Percentiles rank a stretch among this genome's conserved stretches.
These are phyloP conservation scores for Cordyceps javanica DNA, from an alignment of 2,329 filamentous ascomycete species.

Conservation along the genomic window DNA sequence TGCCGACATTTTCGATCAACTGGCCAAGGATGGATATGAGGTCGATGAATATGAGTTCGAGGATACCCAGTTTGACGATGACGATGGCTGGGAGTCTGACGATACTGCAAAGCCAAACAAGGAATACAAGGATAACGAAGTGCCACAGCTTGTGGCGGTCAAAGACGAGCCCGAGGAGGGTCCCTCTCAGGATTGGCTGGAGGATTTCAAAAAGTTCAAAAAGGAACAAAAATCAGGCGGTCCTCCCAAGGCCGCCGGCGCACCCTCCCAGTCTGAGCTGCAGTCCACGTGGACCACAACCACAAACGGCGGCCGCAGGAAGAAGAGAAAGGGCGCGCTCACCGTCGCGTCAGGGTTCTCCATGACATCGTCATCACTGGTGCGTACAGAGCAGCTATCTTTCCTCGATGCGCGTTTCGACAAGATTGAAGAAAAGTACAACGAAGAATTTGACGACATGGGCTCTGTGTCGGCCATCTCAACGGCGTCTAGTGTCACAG, in stretches of 20 bases:
- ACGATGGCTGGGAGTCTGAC: slow-evolving; percentile 93
- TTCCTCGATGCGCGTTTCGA: slow-evolving; percentile 89
- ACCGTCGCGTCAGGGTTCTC: slow-evolving; percentile 84
- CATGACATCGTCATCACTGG: slow-evolving; percentile 84
- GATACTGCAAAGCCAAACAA: slow-evolving; percentile 73
- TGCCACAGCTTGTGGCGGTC: slow-evolving; percentile 42
- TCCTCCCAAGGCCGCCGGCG: slow-evolving; percentile 30
- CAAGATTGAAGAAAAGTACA: slow-evolving; percentile 74
- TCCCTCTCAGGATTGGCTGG: slow-evolving; percentile 76
- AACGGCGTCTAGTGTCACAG: slow-evolving; percentile 59
- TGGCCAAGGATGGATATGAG: slow-evolving; percentile 66
- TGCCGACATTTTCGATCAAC: slow-evolving; percentile 74
- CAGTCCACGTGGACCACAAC: slow-evolving; percentile 70
- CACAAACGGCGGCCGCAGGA: slow-evolving; percentile 71
- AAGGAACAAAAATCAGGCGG: slow-evolving; percentile 56
- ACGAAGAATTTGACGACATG: slow-evolving; percentile 43
- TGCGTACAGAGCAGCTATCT: slow-evolving; percentile 79
- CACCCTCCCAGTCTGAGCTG: slow-evolving; percentile 52
- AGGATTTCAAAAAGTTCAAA: slow-evolving; percentile 92
- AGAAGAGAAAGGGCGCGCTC: slow-evolving; percentile 92
- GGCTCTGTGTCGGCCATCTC: slow-evolving; percentile 56
- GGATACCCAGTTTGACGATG: slow-evolving; percentile 54
- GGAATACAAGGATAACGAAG: slow-evolving; percentile 46
- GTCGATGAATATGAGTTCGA: slow-evolving; percentile 78
- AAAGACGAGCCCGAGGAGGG: slow-evolving; percentile 51